These are phyloP conservation scores for Eustoma russellianum DNA, from an alignment of 257 asterid genomes.

Conservation along the genomic window DNA sequence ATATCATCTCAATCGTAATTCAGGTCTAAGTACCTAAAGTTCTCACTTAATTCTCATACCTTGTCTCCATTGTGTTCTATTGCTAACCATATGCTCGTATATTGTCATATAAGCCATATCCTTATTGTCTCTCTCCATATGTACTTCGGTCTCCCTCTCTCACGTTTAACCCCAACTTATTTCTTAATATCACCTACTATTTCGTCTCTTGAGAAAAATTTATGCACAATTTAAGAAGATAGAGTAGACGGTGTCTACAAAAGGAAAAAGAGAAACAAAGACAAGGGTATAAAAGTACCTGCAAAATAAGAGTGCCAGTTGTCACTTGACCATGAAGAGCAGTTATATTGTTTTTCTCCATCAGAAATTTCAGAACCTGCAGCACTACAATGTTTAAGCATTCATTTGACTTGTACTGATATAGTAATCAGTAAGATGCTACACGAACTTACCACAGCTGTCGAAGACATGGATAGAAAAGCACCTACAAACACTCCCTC, in stretches of 20 bases:
- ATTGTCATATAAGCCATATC: too few species aligned
- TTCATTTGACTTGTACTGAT: background rate
- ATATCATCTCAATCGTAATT: too few species aligned
- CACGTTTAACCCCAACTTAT: too few species aligned
- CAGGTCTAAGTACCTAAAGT: too few species aligned
- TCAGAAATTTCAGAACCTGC: slow-evolving; percentile 61
- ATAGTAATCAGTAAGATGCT: slow-evolving; percentile 7
- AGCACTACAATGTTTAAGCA: slow-evolving; percentile 3
- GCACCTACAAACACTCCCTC: slow-evolving; percentile 97
- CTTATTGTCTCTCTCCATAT: too few species aligned
- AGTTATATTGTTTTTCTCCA: slow-evolving; percentile 74
- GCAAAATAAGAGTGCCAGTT: slow-evolving; percentile 90
- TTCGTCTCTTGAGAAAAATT: background rate
- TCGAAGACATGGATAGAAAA: slow-evolving; percentile 96
- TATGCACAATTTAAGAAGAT: background rate
- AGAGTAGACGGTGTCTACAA: background rate
- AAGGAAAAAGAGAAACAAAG: background rate
- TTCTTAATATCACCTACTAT: too few species aligned
- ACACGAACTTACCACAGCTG: slow-evolving; percentile 76
- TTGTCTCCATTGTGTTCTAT: too few species aligned
- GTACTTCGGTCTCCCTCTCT: too few species aligned
- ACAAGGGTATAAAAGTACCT: slow-evolving; percentile 32
- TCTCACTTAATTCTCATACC: too few species aligned
- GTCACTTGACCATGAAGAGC: slow-evolving; percentile 98
- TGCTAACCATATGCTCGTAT: too few species aligned